Evolutionary conservation across 768 basidiomycete genomes (phyloP).

Genomic region (Solioccasus polychromus): DNA sequence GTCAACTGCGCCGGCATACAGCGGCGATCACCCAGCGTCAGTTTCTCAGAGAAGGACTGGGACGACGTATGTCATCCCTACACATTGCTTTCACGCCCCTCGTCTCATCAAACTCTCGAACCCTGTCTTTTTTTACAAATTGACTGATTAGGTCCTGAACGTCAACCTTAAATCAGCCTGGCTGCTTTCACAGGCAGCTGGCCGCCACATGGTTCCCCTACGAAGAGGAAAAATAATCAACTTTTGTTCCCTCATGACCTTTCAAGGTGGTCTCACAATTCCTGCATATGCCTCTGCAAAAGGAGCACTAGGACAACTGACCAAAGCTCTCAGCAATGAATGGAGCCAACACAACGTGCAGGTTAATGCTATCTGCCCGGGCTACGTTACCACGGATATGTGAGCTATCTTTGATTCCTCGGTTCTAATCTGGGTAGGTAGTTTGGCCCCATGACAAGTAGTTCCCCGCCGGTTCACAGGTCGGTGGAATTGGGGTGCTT

Average conservation of each 20-base stretch:
- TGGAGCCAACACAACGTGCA: constrained; percentile 88
- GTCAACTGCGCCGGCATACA: constrained; percentile 71
- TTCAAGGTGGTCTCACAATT: constrained; percentile 63
- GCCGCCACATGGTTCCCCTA: constrained; percentile 81
- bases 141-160: constrained; percentile 60
- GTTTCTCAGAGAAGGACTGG: constrained; percentile 68
- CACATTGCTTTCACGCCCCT: constrained; percentile 4
- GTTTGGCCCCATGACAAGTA: constrained; percentile 7
- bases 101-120: constrained; percentile 8
- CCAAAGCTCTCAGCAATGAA: constrained; percentile 90
- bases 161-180: constrained; percentile 88
- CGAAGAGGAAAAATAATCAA: constrained; percentile 72
- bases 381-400: constrained; percentile 90
- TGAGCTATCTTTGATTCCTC: constrained; percentile 35
- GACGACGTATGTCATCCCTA: constrained; percentile 55
- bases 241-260: constrained; percentile 52
- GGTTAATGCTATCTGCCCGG: constrained; percentile 86
- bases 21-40: constrained; percentile 56
- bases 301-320: constrained; percentile 80
- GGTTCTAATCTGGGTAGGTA: constrained; percentile 1
- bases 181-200: constrained; percentile 83
- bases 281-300: constrained; percentile 93
- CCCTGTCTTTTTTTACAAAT: constrained; percentile 11
- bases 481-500: constrained; percentile 8
- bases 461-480: constrained; percentile 1